Evolutionary conservation across 768 basidiomycete genomes (phyloP).

Genomic region (Sporobolomyces roseus): DNA sequence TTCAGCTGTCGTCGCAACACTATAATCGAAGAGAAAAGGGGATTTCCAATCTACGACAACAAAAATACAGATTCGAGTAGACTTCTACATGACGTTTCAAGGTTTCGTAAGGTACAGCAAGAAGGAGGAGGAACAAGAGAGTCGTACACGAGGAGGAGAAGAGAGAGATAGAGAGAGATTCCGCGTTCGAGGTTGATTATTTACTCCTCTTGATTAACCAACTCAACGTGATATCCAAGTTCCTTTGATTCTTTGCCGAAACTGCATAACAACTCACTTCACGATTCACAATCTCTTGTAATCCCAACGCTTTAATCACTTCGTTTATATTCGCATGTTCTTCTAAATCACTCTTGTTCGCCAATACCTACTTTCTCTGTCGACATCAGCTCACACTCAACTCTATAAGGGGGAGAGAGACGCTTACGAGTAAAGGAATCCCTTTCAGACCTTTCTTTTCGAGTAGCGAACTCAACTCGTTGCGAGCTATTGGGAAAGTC

Average conservation of each 20-base stretch:
- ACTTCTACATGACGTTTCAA: no score
- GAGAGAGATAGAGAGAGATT: neutral
- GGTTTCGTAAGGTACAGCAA: no score
- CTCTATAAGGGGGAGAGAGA: neutral
- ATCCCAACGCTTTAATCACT: slow-evolving; percentile 24
- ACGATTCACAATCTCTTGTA: slow-evolving; percentile 22
- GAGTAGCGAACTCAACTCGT: slow-evolving; percentile 24
- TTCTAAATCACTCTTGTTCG: slow-evolving; percentile 38
- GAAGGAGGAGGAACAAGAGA: neutral
- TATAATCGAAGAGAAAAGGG: no score
- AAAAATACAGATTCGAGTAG: no score
- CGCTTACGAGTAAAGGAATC: slow-evolving; percentile 32
- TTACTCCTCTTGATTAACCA: slow-evolving; percentile 26
- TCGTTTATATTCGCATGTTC: slow-evolving; percentile 30
- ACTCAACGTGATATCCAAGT: slow-evolving; percentile 34
- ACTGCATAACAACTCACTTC: slow-evolving; percentile 39
- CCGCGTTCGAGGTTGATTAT: neutral
- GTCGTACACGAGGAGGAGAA: neutral
- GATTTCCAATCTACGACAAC: no score
- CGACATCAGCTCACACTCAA: no score
- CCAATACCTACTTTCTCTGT: slow-evolving; percentile 28
- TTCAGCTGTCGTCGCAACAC: no score
- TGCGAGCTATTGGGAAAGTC: slow-evolving; percentile 24
- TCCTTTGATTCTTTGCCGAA: slow-evolving; percentile 33
- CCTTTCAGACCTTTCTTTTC: slow-evolving; percentile 25